Evolutionary conservation across 2,329 filamentous ascomycete species (phyloP).

Genomic region (Cercospora sojina): DNA sequence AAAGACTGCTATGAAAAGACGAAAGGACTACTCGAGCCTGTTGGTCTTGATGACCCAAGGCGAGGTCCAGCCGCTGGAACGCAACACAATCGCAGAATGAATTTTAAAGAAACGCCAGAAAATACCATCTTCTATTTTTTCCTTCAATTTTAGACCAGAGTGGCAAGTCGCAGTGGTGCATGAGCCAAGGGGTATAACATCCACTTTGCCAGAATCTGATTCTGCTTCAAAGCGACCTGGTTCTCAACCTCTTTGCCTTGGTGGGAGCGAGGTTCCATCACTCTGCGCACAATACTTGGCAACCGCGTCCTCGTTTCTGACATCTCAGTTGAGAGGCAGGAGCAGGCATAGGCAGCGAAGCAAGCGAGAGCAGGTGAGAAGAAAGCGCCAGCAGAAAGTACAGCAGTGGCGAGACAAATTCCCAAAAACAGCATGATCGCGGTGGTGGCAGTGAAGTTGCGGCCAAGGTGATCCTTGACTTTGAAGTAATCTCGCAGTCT

Average conservation of each 20-base stretch:
- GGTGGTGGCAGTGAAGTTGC: background rate
- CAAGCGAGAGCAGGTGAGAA: background rate
- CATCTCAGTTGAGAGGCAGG: background rate
- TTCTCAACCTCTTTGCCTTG: background rate
- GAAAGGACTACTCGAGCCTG: background rate
- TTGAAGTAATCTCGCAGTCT: constrained; percentile 10
- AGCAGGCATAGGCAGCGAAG: background rate
- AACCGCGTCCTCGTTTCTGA: background rate
- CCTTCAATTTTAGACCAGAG: background rate
- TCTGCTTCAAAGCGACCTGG: background rate
- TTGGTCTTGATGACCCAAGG: background rate
- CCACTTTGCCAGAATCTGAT: background rate
- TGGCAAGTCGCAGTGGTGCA: background rate
- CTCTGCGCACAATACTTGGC: background rate
- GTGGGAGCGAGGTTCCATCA: background rate
- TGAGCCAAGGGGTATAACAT: background rate
- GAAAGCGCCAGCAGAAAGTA: background rate
- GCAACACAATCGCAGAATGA: background rate
- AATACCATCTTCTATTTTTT: background rate
- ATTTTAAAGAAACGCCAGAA: background rate
- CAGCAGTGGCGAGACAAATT: background rate
- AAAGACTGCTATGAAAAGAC: background rate
- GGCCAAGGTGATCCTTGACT: constrained; percentile 3
- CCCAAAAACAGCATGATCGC: background rate
- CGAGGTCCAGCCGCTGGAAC: background rate